Evolutionary conservation across 129 eudicot species (phyloP).

Genomic region (Logfia minima): DNA sequence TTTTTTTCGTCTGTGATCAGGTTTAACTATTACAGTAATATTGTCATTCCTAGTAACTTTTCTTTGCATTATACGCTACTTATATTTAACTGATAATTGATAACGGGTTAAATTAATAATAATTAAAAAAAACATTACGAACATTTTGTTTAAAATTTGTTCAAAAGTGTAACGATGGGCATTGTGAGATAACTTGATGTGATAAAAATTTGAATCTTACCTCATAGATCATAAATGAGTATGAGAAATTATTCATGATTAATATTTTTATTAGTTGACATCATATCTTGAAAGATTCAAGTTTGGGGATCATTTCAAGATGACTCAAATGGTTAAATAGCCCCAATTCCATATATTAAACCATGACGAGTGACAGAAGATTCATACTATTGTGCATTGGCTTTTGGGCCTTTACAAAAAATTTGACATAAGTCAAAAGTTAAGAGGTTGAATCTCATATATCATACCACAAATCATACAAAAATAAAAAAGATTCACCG

Average conservation of each 20-base stretch:
- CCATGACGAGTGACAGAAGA: neutral
- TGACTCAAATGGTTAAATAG: neutral
- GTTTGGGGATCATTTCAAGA: neutral
- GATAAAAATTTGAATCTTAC: neutral
- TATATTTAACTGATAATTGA: no score
- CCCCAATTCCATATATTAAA: neutral
- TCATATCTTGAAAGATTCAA: neutral
- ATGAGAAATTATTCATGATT: neutral
- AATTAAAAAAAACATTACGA: no score
- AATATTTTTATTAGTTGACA: neutral
- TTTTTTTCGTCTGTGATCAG: slow-evolving; percentile 92
- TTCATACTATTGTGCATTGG: neutral
- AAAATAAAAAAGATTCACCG: neutral
- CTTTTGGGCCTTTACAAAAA: neutral
- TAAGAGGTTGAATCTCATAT: neutral
- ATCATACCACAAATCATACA: neutral
- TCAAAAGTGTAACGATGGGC: no score
- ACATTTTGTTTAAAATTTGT: no score
- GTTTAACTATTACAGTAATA: slow-evolving; percentile 29
- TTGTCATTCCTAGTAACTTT: neutral
- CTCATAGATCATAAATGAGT: neutral
- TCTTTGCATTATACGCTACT: neutral
- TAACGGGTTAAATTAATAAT: neutral
- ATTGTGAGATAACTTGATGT: neutral
- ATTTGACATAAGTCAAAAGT: neutral